phyloP scores from a whole-genome alignment of 495 filamentous ascomycete species.

The Oidiodendron maius region DNA sequence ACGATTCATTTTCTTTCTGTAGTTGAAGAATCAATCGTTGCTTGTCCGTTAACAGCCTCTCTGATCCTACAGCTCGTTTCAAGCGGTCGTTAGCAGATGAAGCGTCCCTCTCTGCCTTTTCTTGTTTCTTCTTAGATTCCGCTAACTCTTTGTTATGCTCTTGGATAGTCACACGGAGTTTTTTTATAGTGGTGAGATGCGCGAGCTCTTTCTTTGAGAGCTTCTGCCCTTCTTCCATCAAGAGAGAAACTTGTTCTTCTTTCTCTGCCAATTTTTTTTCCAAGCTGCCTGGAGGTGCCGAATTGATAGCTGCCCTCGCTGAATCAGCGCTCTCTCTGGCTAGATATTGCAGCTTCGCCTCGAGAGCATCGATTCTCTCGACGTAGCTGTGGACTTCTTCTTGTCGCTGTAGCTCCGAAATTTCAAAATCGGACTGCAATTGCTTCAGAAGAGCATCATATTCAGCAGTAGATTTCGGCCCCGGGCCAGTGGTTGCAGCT shows the following conservation, averaged over 20 bases:
- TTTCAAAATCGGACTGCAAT: slow-evolving; percentile 51
- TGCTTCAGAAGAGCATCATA: slow-evolving; percentile 33
- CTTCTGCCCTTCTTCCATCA: slow-evolving; percentile 91
- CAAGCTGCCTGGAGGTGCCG: slow-evolving; percentile 53
- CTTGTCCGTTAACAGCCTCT: slow-evolving; percentile 59
- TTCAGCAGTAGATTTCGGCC: slow-evolving; percentile 12
- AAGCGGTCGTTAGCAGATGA: slow-evolving; percentile 50
- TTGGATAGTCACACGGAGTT: slow-evolving; percentile 55
- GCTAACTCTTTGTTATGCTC: slow-evolving; percentile 61
- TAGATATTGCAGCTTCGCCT: slow-evolving; percentile 84
- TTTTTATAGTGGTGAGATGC: slow-evolving; percentile 77
- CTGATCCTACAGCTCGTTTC: slow-evolving; percentile 59
- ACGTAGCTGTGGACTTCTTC: slow-evolving; percentile 77
- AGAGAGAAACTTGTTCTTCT: slow-evolving; percentile 79
- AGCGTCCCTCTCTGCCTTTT: slow-evolving; percentile 62
- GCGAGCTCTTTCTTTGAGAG: slow-evolving; percentile 80
- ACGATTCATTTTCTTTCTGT: slow-evolving; percentile 63
- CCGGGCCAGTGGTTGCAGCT: background rate
- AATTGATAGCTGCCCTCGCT: slow-evolving; percentile 55
- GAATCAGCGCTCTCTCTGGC: slow-evolving; percentile 70
- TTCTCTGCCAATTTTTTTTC: slow-evolving; percentile 82
- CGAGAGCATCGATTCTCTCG: slow-evolving; percentile 87
- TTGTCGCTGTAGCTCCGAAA: slow-evolving; percentile 57
- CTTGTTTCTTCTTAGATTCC: slow-evolving; percentile 54
- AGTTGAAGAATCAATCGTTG: slow-evolving; percentile 58